These are phyloP conservation scores for Aspergillus taichungensis DNA, from an alignment of 495 filamentous ascomycete genomes.

Conservation along the genomic window DNA sequence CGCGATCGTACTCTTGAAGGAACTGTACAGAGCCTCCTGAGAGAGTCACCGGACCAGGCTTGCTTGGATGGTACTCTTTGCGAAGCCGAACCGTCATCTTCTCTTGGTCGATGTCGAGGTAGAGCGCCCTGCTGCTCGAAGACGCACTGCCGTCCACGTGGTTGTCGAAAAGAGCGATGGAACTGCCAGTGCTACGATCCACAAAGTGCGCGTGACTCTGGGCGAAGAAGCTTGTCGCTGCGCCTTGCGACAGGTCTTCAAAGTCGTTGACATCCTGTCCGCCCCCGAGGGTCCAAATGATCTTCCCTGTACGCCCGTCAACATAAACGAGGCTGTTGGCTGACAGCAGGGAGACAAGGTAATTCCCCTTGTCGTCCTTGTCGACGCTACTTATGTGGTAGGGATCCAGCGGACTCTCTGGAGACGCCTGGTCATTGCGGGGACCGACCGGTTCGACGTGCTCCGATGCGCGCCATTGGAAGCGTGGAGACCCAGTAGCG, in stretches of 20 bases:
- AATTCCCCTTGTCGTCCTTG: constrained; percentile 33
- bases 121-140: constrained; percentile 29
- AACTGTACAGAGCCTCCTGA: constrained; percentile 41
- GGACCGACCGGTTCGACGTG: constrained; percentile 14
- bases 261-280: constrained; percentile 28
- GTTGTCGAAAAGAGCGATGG: constrained; percentile 33
- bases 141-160: constrained; percentile 16
- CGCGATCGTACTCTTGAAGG: constrained; percentile 32
- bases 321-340: constrained; percentile 28
- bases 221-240: constrained; percentile 36
- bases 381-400: constrained; percentile 42
- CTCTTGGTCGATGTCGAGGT: constrained; percentile 33
- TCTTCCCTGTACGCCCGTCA: constrained; percentile 21
- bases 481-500: constrained; percentile 32
- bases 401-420: constrained; percentile 31
- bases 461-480: constrained; percentile 34
- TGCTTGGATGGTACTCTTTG: constrained; percentile 24
- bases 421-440: neutral
- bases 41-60: constrained; percentile 22
- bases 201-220: constrained; percentile 32
- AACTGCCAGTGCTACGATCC: constrained; percentile 8
- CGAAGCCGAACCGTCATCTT: constrained; percentile 28
- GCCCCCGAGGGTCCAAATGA: constrained; percentile 37
- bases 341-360: constrained; percentile 36
- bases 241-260: constrained; percentile 26